Percentiles rank a stretch among this genome's conserved stretches.
Evolutionary conservation across 805 yeast genomes (phyloP).

Genomic region (Yueomyces sinensis): DNA sequence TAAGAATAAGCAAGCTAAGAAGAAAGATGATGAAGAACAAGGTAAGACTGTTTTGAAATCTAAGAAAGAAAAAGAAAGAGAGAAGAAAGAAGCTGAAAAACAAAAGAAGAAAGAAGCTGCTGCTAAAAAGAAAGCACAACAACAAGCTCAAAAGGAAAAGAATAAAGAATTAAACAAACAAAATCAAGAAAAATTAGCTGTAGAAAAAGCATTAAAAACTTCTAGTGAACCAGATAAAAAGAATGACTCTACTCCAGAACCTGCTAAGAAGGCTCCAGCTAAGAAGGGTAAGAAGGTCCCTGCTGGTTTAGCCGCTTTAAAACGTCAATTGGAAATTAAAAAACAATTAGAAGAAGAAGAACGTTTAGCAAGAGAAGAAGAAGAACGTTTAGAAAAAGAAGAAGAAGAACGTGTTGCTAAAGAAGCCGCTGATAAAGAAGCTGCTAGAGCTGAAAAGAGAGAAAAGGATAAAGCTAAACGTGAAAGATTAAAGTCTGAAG

Average conservation of each 20-base stretch:
- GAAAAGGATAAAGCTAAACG: constrained; percentile 79
- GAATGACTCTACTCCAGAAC: constrained; percentile 13
- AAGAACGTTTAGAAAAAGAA: constrained; percentile 34
- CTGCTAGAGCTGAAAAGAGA: constrained; percentile 52
- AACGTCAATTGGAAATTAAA: constrained; percentile 75
- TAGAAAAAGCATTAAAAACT: constrained; percentile 23
- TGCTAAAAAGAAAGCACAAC: constrained; percentile 66
- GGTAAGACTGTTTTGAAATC: constrained; percentile 65
- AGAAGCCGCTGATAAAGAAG: constrained; percentile 37
- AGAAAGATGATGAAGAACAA: constrained; percentile 41
- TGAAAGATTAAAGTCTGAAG: constrained; percentile 92
- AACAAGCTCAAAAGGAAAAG: constrained; percentile 46
- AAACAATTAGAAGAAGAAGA: constrained; percentile 83
- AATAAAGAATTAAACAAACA: constrained; percentile 35
- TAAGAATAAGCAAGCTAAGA: constrained; percentile 61
- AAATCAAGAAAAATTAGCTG: constrained; percentile 24
- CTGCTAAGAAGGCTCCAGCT: constrained; percentile 30
- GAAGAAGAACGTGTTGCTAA: constrained; percentile 37
- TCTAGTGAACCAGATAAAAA: constrained; percentile 23
- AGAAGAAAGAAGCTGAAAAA: constrained; percentile 87
- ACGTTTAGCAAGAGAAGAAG: constrained; percentile 62
- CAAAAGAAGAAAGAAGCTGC: constrained; percentile 84
- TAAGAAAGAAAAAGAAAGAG: constrained; percentile 90
- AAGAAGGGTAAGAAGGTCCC: constrained; percentile 57
- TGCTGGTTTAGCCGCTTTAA: constrained; percentile 86